Evolutionary conservation across 2,329 filamentous ascomycete genomes (phyloP).

Genomic region (Ophiocordyceps australis): DNA sequence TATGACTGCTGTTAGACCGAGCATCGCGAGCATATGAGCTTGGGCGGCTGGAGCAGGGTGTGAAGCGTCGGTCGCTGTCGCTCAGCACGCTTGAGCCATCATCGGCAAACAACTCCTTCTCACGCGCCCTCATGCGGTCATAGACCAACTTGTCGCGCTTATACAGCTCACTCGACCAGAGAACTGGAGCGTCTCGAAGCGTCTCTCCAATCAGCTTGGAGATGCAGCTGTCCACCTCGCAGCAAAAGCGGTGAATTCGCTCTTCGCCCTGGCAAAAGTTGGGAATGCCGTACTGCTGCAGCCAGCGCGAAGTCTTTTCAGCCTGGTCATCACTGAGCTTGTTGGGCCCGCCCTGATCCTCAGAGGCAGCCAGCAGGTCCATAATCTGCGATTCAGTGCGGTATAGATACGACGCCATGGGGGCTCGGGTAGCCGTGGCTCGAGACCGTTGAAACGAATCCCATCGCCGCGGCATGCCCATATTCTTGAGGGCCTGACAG

Average conservation of each 20-base stretch:
- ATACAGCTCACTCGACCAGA: slow-evolving; percentile 87
- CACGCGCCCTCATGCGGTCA: slow-evolving; percentile 24
- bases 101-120: slow-evolving; percentile 25
- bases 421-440: slow-evolving; percentile 25
- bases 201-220: slow-evolving; percentile 72
- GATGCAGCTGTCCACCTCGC: slow-evolving; percentile 76
- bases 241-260: slow-evolving; percentile 81
- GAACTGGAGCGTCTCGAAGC: slow-evolving; percentile 65
- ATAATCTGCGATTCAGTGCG: slow-evolving; percentile 73
- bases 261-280: slow-evolving; percentile 94
- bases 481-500: slow-evolving; percentile 73
- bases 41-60: slow-evolving; percentile 22
- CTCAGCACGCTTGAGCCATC: slow-evolving; percentile 35
- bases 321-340: slow-evolving; percentile 94
- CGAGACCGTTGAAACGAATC: slow-evolving; percentile 30
- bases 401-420: slow-evolving; percentile 47
- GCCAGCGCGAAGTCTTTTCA: slow-evolving; percentile 67
- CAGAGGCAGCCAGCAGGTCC: slow-evolving; percentile 66
- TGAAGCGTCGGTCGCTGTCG: slow-evolving; percentile 32
- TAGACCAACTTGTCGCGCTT: slow-evolving; percentile 53
- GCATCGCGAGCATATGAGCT: slow-evolving; percentile 37
- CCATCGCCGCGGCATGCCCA: slow-evolving; percentile 51
- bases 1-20: slow-evolving; percentile 46
- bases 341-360: slow-evolving; percentile 77
- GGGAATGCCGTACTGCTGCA: slow-evolving; percentile 65